These are phyloP conservation scores for Isabelozyma pseudorhagii DNA, from an alignment of 805 yeast species.

Conservation along the genomic window DNA sequence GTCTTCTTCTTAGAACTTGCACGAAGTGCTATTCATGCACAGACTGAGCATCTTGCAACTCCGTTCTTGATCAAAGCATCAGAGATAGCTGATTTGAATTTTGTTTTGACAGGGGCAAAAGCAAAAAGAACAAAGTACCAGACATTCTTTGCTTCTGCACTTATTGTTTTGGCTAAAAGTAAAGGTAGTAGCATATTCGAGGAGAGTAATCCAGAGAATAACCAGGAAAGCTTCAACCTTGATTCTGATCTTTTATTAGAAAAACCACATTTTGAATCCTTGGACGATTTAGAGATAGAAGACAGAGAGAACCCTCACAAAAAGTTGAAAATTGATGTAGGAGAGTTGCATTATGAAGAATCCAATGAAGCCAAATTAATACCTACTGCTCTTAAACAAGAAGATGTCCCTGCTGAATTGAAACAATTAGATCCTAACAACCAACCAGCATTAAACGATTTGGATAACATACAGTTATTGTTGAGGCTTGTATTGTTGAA, in stretches of 20 bases:
- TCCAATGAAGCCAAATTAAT: slow-evolving; percentile 39
- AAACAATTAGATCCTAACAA: slow-evolving; percentile 68
- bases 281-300: slow-evolving; percentile 43
- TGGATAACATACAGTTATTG: slow-evolving; percentile 73
- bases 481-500: slow-evolving; percentile 61
- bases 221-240: slow-evolving; percentile 58
- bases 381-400: slow-evolving; percentile 61
- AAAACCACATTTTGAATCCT: slow-evolving; percentile 63
- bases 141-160: slow-evolving; percentile 62
- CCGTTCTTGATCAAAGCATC: slow-evolving; percentile 56
- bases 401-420: slow-evolving; percentile 57
- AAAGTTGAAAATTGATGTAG: slow-evolving; percentile 39
- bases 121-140: slow-evolving; percentile 88
- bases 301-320: slow-evolving; percentile 31
- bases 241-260: slow-evolving; percentile 79
- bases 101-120: slow-evolving; percentile 79
- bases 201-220: slow-evolving; percentile 12
- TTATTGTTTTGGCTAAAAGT: slow-evolving; percentile 71
- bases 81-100: slow-evolving; percentile 55
- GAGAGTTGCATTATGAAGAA: slow-evolving; percentile 15
- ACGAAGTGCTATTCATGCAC: slow-evolving; percentile 58
- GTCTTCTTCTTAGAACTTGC: slow-evolving; percentile 65
- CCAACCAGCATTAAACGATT: slow-evolving; percentile 69
- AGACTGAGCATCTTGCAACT: slow-evolving; percentile 58
- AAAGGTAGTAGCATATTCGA: slow-evolving; percentile 22